These are phyloP conservation scores for Maudiozyma saulgeensis DNA, from an alignment of 805 yeast genomes.

Conservation along the genomic window DNA sequence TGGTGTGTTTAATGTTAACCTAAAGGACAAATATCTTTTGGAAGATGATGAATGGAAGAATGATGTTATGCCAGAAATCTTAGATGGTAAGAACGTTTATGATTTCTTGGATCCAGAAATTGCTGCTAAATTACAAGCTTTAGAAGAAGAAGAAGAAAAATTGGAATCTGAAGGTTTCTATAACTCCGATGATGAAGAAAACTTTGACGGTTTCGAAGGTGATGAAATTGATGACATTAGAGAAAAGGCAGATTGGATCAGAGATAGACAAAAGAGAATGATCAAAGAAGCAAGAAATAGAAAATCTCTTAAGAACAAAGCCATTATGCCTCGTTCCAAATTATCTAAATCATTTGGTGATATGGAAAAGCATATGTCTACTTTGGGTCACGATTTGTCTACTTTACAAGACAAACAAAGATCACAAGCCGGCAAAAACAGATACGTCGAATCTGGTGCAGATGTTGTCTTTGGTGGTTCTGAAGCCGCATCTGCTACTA, in stretches of 20 bases:
- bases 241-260: slow-evolving; percentile 90
- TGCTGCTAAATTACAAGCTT: slow-evolving; percentile 81
- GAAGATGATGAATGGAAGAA: slow-evolving; percentile 98
- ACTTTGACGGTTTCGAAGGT: slow-evolving; percentile 60
- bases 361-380: slow-evolving; percentile 83
- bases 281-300: slow-evolving; percentile 77
- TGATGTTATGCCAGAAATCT: slow-evolving; percentile 92
- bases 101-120: slow-evolving; percentile 97
- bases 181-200: slow-evolving; percentile 70
- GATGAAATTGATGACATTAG: slow-evolving; percentile 60
- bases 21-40: slow-evolving; percentile 82
- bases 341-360: slow-evolving; percentile 61
- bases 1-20: slow-evolving; percentile 90
- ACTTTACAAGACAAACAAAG: slow-evolving; percentile 48
- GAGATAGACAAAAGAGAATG: slow-evolving; percentile 92
- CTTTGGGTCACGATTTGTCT: slow-evolving; percentile 79
- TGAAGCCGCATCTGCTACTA: slow-evolving; percentile 23
- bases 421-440: slow-evolving; percentile 30
- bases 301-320: slow-evolving; percentile 77
- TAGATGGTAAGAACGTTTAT: slow-evolving; percentile 93
- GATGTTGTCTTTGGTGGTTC: slow-evolving; percentile 62
- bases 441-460: slow-evolving; percentile 52
- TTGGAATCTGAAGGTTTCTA: slow-evolving; percentile 92
- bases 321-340: slow-evolving; percentile 86
- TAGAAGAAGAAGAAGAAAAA: slow-evolving; percentile 95